Evolutionary conservation across 257 asterid species (phyloP).

Genomic region (Leonotis leonurus): DNA sequence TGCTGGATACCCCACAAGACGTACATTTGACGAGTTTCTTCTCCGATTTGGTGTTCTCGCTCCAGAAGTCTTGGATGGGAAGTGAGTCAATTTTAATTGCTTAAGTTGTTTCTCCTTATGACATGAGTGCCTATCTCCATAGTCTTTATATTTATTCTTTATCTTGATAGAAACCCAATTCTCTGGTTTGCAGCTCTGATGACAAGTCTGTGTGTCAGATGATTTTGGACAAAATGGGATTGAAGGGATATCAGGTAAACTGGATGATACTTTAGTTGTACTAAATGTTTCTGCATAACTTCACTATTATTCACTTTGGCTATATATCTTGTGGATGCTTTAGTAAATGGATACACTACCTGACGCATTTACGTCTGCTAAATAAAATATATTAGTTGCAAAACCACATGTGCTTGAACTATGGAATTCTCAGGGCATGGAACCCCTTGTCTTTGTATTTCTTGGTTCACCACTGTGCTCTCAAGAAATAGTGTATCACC

Average conservation of each 20-base stretch:
- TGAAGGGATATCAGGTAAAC: conserved; percentile 73
- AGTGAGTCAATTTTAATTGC: conserved; percentile 38
- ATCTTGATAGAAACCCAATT: background rate
- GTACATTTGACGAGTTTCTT: conserved; percentile 93
- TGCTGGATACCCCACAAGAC: conserved; percentile 99
- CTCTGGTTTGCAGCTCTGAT: conserved; percentile 41
- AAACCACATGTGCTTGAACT: background rate
- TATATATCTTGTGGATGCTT: background rate
- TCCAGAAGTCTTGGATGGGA: conserved; percentile 56
- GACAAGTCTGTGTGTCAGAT: conserved; percentile 65
- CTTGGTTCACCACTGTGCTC: background rate
- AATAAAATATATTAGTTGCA: background rate
- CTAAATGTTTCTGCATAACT: background rate
- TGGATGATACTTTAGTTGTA: background rate
- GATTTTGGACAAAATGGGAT: conserved; percentile 69
- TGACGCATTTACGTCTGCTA: background rate
- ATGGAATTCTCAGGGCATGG: background rate
- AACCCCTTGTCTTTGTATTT: conserved; percentile 1
- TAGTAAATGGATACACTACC: background rate
- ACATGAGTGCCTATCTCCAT: background rate
- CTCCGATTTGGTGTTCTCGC: conserved; percentile 98
- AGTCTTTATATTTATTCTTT: conserved; percentile 2
- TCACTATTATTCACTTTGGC: background rate
- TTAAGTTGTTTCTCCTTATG: background rate
- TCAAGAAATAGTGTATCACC: background rate